Evolutionary conservation across 441 rosid species (phyloP), one percentile per base, ranked within the genome.

Genomic region (Eutrema salsugineum): DNA sequence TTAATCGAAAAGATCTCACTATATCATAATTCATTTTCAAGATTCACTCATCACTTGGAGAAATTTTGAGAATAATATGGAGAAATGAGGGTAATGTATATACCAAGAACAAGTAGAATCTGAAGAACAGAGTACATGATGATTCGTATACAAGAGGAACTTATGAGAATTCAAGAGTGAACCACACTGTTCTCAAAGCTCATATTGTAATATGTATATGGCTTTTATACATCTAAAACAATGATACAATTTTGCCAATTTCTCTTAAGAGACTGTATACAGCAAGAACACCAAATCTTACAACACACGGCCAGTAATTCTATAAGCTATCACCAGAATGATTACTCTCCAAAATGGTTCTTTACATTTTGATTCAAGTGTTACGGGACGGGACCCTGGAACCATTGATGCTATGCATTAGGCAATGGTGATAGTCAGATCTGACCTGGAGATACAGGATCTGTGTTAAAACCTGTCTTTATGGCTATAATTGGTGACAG

Each of bases 211-310:
- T 40, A 32, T 14, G 42, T 56, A 44, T 56, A 32, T 44, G 51
- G 49, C 42, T 47, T 38, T 55, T 72, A 27, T 54, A 62, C 70
- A 53, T 62, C 60, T 54, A 16, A 75, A 54, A 38, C 43, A 36
- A 36, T 54, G 17, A 49, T 66, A 75, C 66, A 75, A 17, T 46
- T 47, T 68, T 62, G 69, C 36, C 64, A 30, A 17, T 20, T 19
- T 58, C 71, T 66, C 72, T 58, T 66, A 58, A 39, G 67, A 48
- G 51, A 73, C 44, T 66, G 63, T 74, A 53, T 68, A 63, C 60
- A 74, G 51, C 63, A 50, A 58, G 68, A 59, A 50, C 61, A 43
- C 65, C 59, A 72, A 55, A 24, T 44, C 35, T 56, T 73, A 65
- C 59, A 73, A 65, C 22, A 65, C n/a, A 57, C 35, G 39, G 30